Evolutionary conservation across 495 filamentous ascomycete genomes (phyloP).

Genomic region (Penicillium verhagenii): DNA sequence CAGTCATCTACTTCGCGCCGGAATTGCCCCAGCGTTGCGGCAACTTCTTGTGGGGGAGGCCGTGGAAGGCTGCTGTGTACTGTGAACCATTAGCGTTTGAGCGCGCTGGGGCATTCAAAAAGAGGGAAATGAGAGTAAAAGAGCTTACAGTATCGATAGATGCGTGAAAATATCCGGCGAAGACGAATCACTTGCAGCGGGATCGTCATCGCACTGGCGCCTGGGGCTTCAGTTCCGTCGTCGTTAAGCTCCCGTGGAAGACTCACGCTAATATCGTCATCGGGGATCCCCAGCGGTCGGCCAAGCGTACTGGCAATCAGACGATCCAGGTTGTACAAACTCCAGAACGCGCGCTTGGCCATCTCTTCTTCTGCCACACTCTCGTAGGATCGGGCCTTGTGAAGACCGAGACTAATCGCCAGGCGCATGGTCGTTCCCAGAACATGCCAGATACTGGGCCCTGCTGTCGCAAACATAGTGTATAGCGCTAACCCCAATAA

Average conservation of each 20-base stretch:
- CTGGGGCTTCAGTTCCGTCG: conserved; percentile 42
- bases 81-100: conserved; percentile 3
- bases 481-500: conserved; percentile 50
- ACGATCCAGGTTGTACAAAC: conserved; percentile 52
- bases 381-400: conserved; percentile 40
- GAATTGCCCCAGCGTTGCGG: conserved; percentile 38
- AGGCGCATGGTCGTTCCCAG: conserved; percentile 48
- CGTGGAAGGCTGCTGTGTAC: conserved; percentile 46
- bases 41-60: conserved; percentile 35
- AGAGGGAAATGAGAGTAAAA: not conserved
- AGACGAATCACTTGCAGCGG: conserved; percentile 48
- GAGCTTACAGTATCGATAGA: conserved; percentile 45
- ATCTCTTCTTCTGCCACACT: conserved; percentile 45
- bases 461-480: conserved; percentile 49
- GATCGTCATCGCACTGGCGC: conserved; percentile 46
- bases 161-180: conserved; percentile 48
- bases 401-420: conserved; percentile 49
- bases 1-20: conserved; percentile 51
- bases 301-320: conserved; percentile 50
- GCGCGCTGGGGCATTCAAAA: no score
- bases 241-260: conserved; percentile 47
- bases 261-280: conserved; percentile 49
- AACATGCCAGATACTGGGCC: conserved; percentile 54
- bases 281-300: conserved; percentile 48
- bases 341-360: conserved; percentile 53